Percentiles rank a stretch among this genome's conserved stretches.
Evolutionary conservation across 2,329 filamentous ascomycete species (phyloP).

Genomic region (Fusarium subtropicale): DNA sequence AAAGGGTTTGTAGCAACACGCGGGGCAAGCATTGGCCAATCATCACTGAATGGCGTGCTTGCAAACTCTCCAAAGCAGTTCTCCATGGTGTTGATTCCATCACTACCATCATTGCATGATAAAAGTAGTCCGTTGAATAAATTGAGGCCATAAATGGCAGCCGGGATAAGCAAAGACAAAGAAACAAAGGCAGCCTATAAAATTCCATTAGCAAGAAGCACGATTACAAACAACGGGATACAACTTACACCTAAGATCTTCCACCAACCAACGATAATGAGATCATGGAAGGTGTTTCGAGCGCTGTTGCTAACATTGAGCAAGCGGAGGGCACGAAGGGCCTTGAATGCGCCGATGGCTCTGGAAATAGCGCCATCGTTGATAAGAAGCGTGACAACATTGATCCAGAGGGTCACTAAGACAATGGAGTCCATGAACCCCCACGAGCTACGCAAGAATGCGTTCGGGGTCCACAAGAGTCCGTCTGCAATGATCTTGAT

Average conservation of each 20-base stretch:
- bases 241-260: slow-evolving; percentile 83
- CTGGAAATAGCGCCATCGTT: slow-evolving; percentile 87
- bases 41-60: slow-evolving; percentile 75
- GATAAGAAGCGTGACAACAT: slow-evolving; percentile 83
- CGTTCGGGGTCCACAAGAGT: slow-evolving; percentile 96
- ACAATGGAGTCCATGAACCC: slow-evolving; percentile 95
- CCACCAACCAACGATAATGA: slow-evolving; percentile 93
- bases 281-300: slow-evolving; percentile 94
- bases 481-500: slow-evolving; percentile 97
- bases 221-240: neutral
- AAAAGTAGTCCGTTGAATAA: slow-evolving; percentile 87
- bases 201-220: slow-evolving; percentile 3
- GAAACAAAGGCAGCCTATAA: slow-evolving; percentile 85
- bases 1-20: slow-evolving; percentile 83
- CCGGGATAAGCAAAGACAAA: slow-evolving; percentile 91
- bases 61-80: slow-evolving; percentile 89
- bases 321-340: slow-evolving; percentile 87
- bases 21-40: slow-evolving; percentile 86
- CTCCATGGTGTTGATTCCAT: slow-evolving; percentile 67
- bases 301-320: slow-evolving; percentile 97
- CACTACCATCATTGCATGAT: slow-evolving; percentile 75
- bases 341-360: slow-evolving; percentile 96
- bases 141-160: slow-evolving; percentile 95
- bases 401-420: slow-evolving; percentile 93
- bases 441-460: slow-evolving; percentile 96